Base-by-base conservation (phyloP, 306 rosid species). In the Cucurbita maxima region DNA sequence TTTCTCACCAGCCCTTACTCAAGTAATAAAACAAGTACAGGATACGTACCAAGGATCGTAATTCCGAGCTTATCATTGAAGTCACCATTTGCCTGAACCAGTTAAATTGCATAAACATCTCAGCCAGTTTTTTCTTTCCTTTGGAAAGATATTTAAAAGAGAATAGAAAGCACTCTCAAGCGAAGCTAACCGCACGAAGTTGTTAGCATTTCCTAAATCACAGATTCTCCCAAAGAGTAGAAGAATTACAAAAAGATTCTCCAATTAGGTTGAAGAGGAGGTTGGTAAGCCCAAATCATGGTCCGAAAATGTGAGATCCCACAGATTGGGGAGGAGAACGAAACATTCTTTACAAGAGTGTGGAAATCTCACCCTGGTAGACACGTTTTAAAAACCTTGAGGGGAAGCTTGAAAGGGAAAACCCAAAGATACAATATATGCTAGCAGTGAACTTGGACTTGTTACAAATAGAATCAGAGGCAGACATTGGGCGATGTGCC, bases 1-100 rank as follows among this genome's bases (percentile, higher is more conserved):
- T 43, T 9, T 64, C 72, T 20, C 52, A 14, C 15, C 52, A 12
- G 16, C 52, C 16, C 9, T 37, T 8, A 2, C 18, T n/a, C 36
- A 5, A 58, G 43, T 71, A 50, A 8, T 34, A 14, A 30, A 41
- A 10, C 70, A 76, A 55, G 76, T 40, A 59, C 62, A 71, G 77
- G 38, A 48, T 10, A 44, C 80, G 16, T 62, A 84, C 85, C 88
- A 5, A 84, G 88, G 41, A 84, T 84, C 44, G 88, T 84, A 40
- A 79, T 75, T 76, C 88, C 88, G 36, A 81, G 88, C 73, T 76
- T 84, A 58, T 80, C 82, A 10, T 79, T 81, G 85, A 76, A 81
- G 58, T 84, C 85, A 30, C 88, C 88, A 15, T 76, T 71, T 3
- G 83, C 88, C 84, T 83, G 36, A 40, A 72, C 55, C 77, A 92